Conservation (phyloP, 2,329 filamentous ascomycete species). For the Phialophora chinensis region DNA sequence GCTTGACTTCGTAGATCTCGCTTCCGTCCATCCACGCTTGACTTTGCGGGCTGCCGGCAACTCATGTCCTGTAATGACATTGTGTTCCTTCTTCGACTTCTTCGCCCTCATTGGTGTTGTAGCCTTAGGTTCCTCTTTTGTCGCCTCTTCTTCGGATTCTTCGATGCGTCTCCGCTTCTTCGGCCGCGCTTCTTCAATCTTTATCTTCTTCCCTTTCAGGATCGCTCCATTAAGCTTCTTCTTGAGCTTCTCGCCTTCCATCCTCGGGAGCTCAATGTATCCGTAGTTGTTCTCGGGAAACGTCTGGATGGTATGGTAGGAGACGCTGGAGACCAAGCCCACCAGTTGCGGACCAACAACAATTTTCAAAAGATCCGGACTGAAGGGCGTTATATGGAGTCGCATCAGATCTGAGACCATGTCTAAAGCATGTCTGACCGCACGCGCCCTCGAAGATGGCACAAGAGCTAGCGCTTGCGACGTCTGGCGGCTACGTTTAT, state of each 20-base stretch:
- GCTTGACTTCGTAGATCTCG: conserved; percentile 55
- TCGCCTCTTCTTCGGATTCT: conserved; percentile 40
- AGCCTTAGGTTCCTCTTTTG: conserved; percentile 43
- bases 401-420: conserved; percentile 54
- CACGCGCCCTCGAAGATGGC: neutral
- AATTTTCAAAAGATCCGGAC: conserved; percentile 70
- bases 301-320: conserved; percentile 83
- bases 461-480: neutral
- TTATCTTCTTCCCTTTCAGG: conserved; percentile 82
- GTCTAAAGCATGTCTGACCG: conserved; percentile 32
- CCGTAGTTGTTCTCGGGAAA: conserved; percentile 92
- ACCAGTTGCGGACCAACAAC: conserved; percentile 73
- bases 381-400: conserved; percentile 89
- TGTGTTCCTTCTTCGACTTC: conserved; percentile 57
- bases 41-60: conserved; percentile 77
- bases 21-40: conserved; percentile 87
- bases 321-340: conserved; percentile 75
- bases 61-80: conserved; percentile 66
- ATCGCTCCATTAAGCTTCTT: conserved; percentile 88
- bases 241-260: conserved; percentile 87
- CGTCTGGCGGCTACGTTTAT: conserved; percentile 6
- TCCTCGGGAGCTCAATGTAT: conserved; percentile 79
- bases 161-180: conserved; percentile 58
- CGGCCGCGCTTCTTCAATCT: conserved; percentile 79
- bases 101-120: conserved; percentile 38